A percentile compares a stretch with the other conserved stretches of the same genome.
These are phyloP conservation scores for Claviceps digitariae DNA, from an alignment of 2,329 filamentous ascomycete genomes.

Conservation along the genomic window DNA sequence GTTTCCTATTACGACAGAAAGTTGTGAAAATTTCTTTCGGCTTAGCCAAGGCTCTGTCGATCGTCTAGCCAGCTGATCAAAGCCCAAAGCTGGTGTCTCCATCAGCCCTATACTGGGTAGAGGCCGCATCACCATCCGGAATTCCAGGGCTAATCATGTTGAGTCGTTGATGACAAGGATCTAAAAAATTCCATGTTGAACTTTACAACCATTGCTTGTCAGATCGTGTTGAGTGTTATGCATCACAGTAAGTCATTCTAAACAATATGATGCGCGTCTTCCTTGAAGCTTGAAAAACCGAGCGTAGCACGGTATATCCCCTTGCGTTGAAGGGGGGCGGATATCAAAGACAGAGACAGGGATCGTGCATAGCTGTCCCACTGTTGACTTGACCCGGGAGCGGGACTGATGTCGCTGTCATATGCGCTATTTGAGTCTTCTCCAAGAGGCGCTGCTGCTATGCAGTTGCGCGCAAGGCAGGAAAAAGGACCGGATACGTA, in stretches of 20 bases:
- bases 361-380: slow-evolving; percentile 25
- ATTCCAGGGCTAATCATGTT: not conserved
- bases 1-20: not conserved
- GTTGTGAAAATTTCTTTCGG: not conserved
- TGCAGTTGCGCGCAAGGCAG: slow-evolving; percentile 12
- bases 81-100: not conserved
- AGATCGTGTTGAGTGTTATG: not conserved
- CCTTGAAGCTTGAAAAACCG: not conserved
- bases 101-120: not conserved
- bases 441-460: not conserved
- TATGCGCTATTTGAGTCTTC: not conserved
- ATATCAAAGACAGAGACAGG: slow-evolving; percentile 6
- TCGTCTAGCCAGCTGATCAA: not conserved
- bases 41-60: not conserved
- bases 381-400: slow-evolving; percentile 27
- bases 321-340: slow-evolving; percentile 1
- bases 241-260: not conserved
- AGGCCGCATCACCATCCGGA: not conserved
- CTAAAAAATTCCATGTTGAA: not conserved
- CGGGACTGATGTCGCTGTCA: slow-evolving; percentile 13
- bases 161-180: not conserved
- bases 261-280: not conserved
- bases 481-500: too few relatives aligned
- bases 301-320: not conserved
- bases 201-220: not conserved